These are phyloP conservation scores for Talaromyces thailandensis DNA, from an alignment of 495 filamentous ascomycete species.

Conservation along the genomic window DNA sequence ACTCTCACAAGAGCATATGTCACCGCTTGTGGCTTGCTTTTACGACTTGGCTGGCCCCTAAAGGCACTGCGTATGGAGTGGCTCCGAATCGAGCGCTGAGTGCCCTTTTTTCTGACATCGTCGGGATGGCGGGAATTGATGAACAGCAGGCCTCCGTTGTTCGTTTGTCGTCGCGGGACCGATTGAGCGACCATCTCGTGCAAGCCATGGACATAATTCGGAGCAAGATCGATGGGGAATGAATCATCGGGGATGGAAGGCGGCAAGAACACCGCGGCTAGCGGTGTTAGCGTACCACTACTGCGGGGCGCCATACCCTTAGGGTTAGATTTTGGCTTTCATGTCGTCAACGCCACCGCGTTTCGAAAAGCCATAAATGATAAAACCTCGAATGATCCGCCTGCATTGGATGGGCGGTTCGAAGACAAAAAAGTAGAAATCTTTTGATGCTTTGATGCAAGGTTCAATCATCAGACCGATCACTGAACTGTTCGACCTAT, in stretches of 20 bases:
- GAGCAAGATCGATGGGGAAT: neutral
- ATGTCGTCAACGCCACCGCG: neutral
- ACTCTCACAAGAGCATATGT: constrained; percentile 6
- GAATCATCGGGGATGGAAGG: neutral
- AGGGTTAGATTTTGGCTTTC: neutral
- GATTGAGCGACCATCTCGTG: neutral
- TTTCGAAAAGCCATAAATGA: neutral
- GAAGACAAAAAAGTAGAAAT: neutral
- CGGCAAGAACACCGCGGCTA: neutral
- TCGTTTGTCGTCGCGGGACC: neutral
- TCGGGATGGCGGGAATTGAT: constrained; percentile 5
- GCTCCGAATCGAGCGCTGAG: constrained; percentile 10
- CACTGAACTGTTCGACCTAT: neutral
- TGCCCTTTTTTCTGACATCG: constrained; percentile 4
- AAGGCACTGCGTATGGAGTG: constrained; percentile 11
- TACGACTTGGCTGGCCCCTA: constrained; percentile 4
- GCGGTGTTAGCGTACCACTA: neutral
- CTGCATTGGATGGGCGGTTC: too few species aligned
- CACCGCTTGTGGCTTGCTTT: neutral
- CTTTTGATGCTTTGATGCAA: neutral
- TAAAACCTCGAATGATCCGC: neutral
- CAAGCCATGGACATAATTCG: neutral
- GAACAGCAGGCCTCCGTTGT: constrained; percentile 3
- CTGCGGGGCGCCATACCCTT: neutral
- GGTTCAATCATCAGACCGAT: neutral